A percentile compares a stretch with the other conserved stretches of the same genome.
phyloP scores from a whole-genome alignment of 345 rosid species.

The Tarenaya hassleriana region DNA sequence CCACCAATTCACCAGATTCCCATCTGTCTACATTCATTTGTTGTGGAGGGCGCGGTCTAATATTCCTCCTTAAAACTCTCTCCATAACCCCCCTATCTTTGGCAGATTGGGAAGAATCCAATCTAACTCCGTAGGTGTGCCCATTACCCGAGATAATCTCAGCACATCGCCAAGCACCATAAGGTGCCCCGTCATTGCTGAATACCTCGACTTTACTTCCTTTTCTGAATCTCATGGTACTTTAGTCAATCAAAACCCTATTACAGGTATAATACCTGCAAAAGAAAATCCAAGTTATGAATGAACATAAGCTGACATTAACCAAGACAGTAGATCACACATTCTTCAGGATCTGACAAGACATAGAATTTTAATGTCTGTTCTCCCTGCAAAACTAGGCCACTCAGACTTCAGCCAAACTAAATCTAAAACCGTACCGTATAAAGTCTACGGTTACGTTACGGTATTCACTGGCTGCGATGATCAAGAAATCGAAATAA shows the following conservation, averaged over 20 bases:
- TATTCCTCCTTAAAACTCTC: conserved; percentile 48
- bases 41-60: conserved; percentile 62
- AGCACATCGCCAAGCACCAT: conserved; percentile 51
- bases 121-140: conserved; percentile 40
- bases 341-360: too few species aligned
- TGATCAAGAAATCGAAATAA: too few species aligned
- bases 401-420: too few species aligned
- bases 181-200: conserved; percentile 34
- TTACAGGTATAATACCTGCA: conserved; percentile 16
- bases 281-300: neutral
- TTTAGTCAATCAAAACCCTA: neutral
- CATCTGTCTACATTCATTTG: conserved; percentile 34
- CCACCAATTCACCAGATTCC: conserved; percentile 54
- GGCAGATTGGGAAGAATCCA: conserved; percentile 14
- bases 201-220: conserved; percentile 60
- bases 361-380: too few species aligned
- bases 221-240: conserved; percentile 51
- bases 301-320: too few species aligned
- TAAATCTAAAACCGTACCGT: too few species aligned
- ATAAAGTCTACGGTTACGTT: too few species aligned
- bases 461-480: too few species aligned
- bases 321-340: too few species aligned
- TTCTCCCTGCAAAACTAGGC: too few species aligned
- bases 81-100: conserved; percentile 22
- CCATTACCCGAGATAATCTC: conserved; percentile 59